Base-by-base conservation (phyloP, 441 rosid species). In the Bocquillonia castaneifolia region DNA sequence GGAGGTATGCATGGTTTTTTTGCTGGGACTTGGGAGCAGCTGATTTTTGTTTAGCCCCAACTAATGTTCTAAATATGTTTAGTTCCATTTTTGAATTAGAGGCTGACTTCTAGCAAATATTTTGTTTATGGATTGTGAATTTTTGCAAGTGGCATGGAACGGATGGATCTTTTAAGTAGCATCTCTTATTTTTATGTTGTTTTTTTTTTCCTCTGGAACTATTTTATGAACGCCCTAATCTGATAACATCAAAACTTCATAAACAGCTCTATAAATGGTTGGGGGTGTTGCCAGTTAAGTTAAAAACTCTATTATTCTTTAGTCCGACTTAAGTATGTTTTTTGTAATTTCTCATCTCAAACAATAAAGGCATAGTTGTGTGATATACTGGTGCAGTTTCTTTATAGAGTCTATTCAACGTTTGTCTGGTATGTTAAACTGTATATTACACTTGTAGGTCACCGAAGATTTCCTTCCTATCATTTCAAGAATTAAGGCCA, bases 401-500 rank as follows among this genome's bases (percentile, higher is more conserved):
- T 67, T 36, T 65, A 9, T 52, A 4, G 15, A 4, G 12, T 34
- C 14, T 66, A 25, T 54, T 53, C 60, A 64, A 32, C 5, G n/a
- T 50, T 31, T 59, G n/a, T 59, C 0, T 53, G 52, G 48, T 39
- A 15, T 55, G n/a, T 51, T 37, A 62, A 14, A 57, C 62, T 53
- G 26, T 45, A 68, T 72, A 40, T 59, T 73, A 58, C 51, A 48
- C 37, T 34, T 80, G 75, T 68, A 94, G 99, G 86, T 90, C 66
- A 70, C 83, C 58, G 95, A 91, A 81, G 97, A 88, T 80, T 93
- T 91, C 68, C 59, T 88, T 36, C 98, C 99, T 36, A 87, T 92
- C 55, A 50, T 88, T 73, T 72, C 86, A 60, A 86, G 97, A 80
- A 85, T 94, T 77, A 92, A 76, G 78, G 92, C 94, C 66, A 85